Conservation (phyloP, 1,139 yeast genomes). For the Lodderomyces pseudojiufengensis region DNA sequence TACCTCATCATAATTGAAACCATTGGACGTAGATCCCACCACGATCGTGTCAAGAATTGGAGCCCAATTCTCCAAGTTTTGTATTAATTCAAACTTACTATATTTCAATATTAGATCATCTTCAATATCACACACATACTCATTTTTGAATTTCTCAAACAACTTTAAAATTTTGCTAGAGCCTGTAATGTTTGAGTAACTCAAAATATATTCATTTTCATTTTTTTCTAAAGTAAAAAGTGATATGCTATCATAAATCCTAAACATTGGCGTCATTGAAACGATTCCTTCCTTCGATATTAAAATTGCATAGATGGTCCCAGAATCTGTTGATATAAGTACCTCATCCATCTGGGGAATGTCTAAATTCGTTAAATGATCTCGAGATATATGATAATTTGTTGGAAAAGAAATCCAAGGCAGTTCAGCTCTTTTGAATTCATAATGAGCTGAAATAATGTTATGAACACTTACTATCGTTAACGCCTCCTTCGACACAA, state of each 20-base stretch:
- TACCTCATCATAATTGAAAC: slow-evolving; percentile 29
- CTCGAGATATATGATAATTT: slow-evolving; percentile 25
- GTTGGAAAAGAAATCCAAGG: slow-evolving; percentile 37
- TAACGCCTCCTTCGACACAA: slow-evolving; percentile 27
- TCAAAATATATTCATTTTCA: slow-evolving; percentile 19
- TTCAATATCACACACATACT: slow-evolving; percentile 14
- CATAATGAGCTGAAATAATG: slow-evolving; percentile 45
- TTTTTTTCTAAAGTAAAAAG: slow-evolving; percentile 27
- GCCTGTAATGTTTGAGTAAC: slow-evolving; percentile 35
- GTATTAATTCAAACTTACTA: slow-evolving; percentile 13
- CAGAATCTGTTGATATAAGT: slow-evolving; percentile 39
- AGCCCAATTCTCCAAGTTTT: slow-evolving; percentile 46
- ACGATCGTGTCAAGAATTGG: slow-evolving; percentile 44
- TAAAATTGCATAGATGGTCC: slow-evolving; percentile 34
- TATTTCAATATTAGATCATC: slow-evolving; percentile 12
- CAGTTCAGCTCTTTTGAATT: slow-evolving; percentile 21
- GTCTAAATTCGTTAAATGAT: slow-evolving; percentile 14
- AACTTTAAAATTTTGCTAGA: slow-evolving; percentile 27
- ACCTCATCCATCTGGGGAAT: slow-evolving; percentile 29
- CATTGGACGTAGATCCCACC: slow-evolving; percentile 22
- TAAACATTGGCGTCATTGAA: slow-evolving; percentile 19
- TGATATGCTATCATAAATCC: slow-evolving; percentile 32
- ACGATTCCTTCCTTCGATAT: slow-evolving; percentile 14
- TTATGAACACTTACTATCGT: slow-evolving; percentile 38
- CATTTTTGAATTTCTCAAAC: slow-evolving; percentile 13